Conservation (phyloP, 257 asterid genomes). For the Solanum neorickii region DNA sequence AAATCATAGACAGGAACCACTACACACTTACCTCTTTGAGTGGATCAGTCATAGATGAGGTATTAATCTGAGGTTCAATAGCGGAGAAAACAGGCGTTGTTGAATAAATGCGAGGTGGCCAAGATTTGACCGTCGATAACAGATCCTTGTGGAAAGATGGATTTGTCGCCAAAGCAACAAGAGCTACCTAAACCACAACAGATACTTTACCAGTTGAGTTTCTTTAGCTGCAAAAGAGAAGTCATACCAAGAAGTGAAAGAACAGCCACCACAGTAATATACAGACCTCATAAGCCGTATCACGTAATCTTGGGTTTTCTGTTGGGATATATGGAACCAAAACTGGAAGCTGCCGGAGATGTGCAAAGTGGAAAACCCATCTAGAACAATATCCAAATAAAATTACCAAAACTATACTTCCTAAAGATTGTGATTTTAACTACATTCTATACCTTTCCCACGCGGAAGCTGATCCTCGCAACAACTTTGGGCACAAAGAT, state of each 20-base stretch:
- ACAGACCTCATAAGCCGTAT: constrained; percentile 95
- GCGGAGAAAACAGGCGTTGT: constrained; percentile 76
- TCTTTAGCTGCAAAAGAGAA: not conserved
- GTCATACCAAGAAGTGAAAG: constrained; percentile 5
- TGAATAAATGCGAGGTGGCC: constrained; percentile 86
- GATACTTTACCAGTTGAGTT: constrained; percentile 5
- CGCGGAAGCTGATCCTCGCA: constrained; percentile 90
- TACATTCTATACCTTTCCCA: constrained; percentile 78
- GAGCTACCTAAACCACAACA: constrained; percentile 62
- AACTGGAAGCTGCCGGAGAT: constrained; percentile 96
- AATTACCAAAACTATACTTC: constrained; percentile 5
- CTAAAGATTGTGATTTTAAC: not conserved
- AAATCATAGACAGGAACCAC: not conserved
- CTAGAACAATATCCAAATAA: constrained; percentile 27
- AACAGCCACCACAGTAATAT: not conserved
- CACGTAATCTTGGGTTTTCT: constrained; percentile 90
- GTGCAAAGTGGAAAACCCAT: constrained; percentile 99
- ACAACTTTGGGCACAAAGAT: constrained; percentile 84
- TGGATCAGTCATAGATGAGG: constrained; percentile 71
- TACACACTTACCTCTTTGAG: constrained; percentile 64
- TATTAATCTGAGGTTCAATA: constrained; percentile 86
- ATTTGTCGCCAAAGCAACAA: constrained; percentile 91
- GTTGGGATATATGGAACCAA: constrained; percentile 93
- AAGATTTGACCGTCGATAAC: constrained; percentile 66
- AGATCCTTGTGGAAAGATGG: constrained; percentile 89